A percentile compares a stretch with the other conserved stretches of the same genome.
phyloP scores from a whole-genome alignment of 2,329 filamentous ascomycete genomes.

The Ambrosiella beaveri region DNA sequence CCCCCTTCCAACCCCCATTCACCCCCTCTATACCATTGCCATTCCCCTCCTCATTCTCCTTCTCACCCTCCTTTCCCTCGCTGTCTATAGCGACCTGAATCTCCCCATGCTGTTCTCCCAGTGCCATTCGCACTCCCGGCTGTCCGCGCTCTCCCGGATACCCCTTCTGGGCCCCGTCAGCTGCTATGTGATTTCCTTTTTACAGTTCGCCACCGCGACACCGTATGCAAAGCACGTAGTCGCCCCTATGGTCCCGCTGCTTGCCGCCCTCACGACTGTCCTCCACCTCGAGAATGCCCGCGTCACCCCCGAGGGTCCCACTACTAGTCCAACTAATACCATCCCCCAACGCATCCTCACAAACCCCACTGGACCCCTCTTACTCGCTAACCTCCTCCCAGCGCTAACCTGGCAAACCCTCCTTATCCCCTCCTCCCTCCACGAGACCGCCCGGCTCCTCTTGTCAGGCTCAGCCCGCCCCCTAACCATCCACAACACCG shows the following conservation, averaged over 20 bases:
- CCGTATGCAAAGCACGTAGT: constrained; percentile 25
- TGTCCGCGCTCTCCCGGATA: constrained; percentile 27
- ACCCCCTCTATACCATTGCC: constrained; percentile 19
- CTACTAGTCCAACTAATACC: neutral
- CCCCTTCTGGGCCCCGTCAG: constrained; percentile 28
- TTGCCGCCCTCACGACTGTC: constrained; percentile 31
- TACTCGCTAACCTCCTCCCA: constrained; percentile 31
- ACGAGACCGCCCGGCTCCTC: neutral
- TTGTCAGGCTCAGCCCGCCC: neutral
- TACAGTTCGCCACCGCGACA: constrained; percentile 27
- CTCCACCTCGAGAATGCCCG: constrained; percentile 33
- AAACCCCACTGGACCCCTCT: constrained; percentile 26
- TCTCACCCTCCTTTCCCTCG: constrained; percentile 25
- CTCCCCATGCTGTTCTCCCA: constrained; percentile 35
- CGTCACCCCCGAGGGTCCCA: constrained; percentile 12
- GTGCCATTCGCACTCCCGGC: constrained; percentile 30
- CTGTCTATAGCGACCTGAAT: constrained; percentile 32
- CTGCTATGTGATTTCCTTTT: constrained; percentile 35
- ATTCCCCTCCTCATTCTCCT: constrained; percentile 29
- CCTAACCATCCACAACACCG: constrained; percentile 16
- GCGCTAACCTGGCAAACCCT: constrained; percentile 36
- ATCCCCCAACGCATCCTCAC: constrained; percentile 20
- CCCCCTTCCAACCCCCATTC: neutral
- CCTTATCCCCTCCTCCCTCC: constrained; percentile 32
- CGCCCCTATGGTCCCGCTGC: constrained; percentile 26